Evolutionary conservation across 2,329 filamentous ascomycete species (phyloP).

Genomic region (Botrytis medusae): DNA sequence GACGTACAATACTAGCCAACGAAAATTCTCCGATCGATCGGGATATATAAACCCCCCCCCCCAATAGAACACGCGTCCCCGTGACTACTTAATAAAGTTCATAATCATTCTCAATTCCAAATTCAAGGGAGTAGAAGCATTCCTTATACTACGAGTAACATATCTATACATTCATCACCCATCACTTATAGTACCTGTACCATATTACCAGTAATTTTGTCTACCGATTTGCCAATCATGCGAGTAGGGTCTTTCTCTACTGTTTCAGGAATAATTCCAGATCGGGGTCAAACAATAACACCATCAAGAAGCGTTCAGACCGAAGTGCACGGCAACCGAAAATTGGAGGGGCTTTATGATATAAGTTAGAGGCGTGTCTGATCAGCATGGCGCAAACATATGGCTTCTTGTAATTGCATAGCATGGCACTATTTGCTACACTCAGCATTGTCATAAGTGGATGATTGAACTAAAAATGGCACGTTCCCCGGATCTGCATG

Average conservation of each 20-base stretch:
- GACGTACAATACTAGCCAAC: neutral
- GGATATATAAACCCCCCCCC: neutral
- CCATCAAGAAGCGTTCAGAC: neutral
- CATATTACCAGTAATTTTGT: neutral
- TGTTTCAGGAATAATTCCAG: neutral
- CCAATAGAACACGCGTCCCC: neutral
- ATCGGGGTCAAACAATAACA: neutral
- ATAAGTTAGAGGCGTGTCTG: neutral
- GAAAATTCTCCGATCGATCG: neutral
- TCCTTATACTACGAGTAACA: neutral
- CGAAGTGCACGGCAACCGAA: neutral
- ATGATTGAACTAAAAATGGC: neutral
- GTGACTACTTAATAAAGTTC: neutral
- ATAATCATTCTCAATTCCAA: neutral
- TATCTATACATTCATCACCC: neutral
- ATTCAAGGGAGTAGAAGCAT: neutral
- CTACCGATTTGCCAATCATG: neutral
- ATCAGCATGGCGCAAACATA: neutral
- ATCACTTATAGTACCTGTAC: neutral
- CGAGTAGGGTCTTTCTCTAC: neutral
- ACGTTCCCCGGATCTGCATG: conserved; percentile 2
- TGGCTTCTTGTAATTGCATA: neutral
- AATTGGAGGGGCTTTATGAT: neutral
- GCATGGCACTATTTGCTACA: neutral
- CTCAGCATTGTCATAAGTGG: neutral